Base-by-base conservation (phyloP, 176 grass and related monocot species). In the Oryza officinalis region DNA sequence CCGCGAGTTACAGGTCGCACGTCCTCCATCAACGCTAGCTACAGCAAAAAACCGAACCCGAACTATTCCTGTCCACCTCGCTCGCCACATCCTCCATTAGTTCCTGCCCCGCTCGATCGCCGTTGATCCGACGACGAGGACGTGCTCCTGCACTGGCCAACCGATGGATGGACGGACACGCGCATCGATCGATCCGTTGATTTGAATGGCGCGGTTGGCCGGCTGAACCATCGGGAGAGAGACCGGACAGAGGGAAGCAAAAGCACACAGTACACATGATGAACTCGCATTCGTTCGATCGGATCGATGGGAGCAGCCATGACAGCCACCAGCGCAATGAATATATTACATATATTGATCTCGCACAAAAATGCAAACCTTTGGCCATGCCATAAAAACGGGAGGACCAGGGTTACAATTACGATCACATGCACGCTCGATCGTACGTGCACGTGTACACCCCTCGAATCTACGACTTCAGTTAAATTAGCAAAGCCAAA, bases 191-290 rank as follows among this genome's bases (percentile, higher is more conserved):
- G 35, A 23, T 60, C 73, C 32, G 57, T 12, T 43, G 52, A 67
- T 63, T 87, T 83, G 23, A 80, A 74, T 80, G 84, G 27, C 31
- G 80, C 18, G 63, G 88, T 83, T 83, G 88, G 28, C n/a, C n/a
- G 73, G 33, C 17, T 12, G 67, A 47, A 59, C 84, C 37, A 69
- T 73, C 76, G 3, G 2, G 38, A 80, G 28, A 38, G 81, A 6
- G 80, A 75, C 84, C 18, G 4, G 4, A 2, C 41, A 6, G 5
- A 54, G 50, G 50, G 49, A 6, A 15, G 13, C 47, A 18, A 28
- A 50, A 28, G 23, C 2, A 41, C 33, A 35, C 5, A 5, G 33
- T 10, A 27, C 20, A 30, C 20, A 63, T 74, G 27, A 27, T 30
- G 54, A 13, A 64, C 23, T n/a, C 20, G 3, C 77, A 13, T 37